Conservation (phyloP, 1,284 basidiomycete species). For the Abortiporus biennis region DNA sequence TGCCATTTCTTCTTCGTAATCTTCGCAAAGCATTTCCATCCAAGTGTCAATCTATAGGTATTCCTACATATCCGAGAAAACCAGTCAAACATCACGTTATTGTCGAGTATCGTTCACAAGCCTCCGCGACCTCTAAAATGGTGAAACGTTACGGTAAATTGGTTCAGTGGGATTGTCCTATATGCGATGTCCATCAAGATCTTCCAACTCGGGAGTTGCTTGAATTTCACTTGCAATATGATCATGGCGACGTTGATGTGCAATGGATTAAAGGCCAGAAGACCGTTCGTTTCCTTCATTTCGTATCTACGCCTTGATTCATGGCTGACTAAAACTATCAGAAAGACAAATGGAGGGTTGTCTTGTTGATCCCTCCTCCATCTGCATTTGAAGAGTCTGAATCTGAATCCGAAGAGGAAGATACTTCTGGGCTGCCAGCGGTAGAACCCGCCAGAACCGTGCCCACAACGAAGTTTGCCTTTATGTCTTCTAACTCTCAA, state of each 20-base stretch:
- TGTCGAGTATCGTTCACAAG: too few species aligned
- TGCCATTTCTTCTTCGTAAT: conserved; percentile 52
- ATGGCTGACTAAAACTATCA: not conserved
- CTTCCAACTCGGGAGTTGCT: conserved; percentile 47
- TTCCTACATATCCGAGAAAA: too few species aligned
- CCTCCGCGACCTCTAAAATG: too few species aligned
- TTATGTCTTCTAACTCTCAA: too few species aligned
- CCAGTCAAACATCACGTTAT: too few species aligned
- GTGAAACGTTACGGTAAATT: too few species aligned
- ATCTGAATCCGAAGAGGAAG: not conserved
- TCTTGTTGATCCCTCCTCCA: not conserved
- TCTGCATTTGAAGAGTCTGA: not conserved
- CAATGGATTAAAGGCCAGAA: conserved; percentile 32
- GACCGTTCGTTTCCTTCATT: not conserved
- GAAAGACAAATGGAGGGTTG: not conserved
- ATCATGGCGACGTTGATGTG: conserved; percentile 41
- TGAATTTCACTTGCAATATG: conserved; percentile 44
- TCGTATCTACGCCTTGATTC: not conserved
- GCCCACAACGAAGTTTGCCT: too few species aligned
- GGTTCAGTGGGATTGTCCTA: conserved; percentile 47
- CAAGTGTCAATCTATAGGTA: conserved; percentile 25
- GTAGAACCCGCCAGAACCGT: too few species aligned
- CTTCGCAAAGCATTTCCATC: conserved; percentile 38
- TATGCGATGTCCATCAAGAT: conserved; percentile 47
- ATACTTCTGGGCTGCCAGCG: too few species aligned